A percentile compares a stretch with the other conserved stretches of the same genome.
Conservation (phyloP, 345 rosid genomes). For the Syzygium aromaticum region DNA sequence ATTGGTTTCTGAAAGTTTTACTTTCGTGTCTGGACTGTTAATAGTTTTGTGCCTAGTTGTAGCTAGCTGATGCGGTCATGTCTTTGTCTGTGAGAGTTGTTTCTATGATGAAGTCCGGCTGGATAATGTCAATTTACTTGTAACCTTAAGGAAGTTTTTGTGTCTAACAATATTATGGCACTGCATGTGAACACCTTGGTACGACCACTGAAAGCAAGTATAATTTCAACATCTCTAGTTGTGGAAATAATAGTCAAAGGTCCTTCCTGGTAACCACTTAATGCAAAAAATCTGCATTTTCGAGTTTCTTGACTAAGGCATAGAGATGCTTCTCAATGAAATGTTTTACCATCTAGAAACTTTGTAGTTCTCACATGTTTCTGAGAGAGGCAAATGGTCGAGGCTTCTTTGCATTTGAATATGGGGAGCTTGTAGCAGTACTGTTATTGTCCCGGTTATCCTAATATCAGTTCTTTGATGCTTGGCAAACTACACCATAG, state of each 20-base stretch:
- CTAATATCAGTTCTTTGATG: constrained; percentile 10
- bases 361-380: neutral
- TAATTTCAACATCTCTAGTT: neutral
- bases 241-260: neutral
- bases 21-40: neutral
- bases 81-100: neutral
- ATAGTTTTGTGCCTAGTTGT: neutral
- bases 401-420: neutral
- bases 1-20: neutral
- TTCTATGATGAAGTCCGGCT: neutral
- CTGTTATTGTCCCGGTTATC: neutral
- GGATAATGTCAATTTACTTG: neutral
- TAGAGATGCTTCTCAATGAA: neutral
- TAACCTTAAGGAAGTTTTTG: neutral
- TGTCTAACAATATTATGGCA: neutral
- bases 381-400: neutral
- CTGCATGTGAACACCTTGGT: neutral
- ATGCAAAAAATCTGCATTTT: neutral
- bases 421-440: neutral
- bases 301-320: neutral
- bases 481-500: constrained; percentile 29
- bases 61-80: neutral
- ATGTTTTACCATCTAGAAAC: neutral
- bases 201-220: neutral
- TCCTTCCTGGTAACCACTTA: neutral